phyloP scores from a whole-genome alignment of 1,139 yeast genomes.

The Trichomonascaceae sp. region DNA sequence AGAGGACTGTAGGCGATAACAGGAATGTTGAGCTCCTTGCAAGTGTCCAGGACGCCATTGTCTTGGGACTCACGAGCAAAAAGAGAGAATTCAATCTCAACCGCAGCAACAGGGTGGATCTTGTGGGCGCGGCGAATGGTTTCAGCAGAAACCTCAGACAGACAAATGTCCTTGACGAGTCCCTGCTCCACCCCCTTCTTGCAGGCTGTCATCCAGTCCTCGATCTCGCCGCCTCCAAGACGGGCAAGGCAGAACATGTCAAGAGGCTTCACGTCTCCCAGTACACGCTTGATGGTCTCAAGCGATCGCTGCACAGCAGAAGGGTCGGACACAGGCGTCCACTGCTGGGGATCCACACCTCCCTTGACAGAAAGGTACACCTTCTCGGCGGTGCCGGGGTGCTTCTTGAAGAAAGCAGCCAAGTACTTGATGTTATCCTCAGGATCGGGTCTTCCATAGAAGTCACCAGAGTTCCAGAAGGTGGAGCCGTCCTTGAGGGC shows the following conservation, averaged over 20 bases:
- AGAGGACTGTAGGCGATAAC: slow-evolving; percentile 72
- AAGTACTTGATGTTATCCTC: slow-evolving; percentile 40
- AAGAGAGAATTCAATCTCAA: slow-evolving; percentile 65
- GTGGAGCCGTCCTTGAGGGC: slow-evolving; percentile 40
- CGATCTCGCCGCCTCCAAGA: slow-evolving; percentile 36
- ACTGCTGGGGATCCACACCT: slow-evolving; percentile 27
- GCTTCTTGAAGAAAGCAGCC: slow-evolving; percentile 40
- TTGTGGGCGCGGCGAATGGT: slow-evolving; percentile 44
- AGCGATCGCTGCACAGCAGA: slow-evolving; percentile 38
- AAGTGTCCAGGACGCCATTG: slow-evolving; percentile 48
- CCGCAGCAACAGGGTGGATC: slow-evolving; percentile 45
- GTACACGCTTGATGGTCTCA: slow-evolving; percentile 32
- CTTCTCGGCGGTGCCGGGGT: slow-evolving; percentile 40
- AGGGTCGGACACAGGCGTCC: slow-evolving; percentile 37
- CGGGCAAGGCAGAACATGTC: slow-evolving; percentile 63
- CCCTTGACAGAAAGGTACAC: slow-evolving; percentile 61
- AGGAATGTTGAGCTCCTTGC: slow-evolving; percentile 48
- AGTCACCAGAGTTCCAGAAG: slow-evolving; percentile 64
- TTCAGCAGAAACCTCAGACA: slow-evolving; percentile 55
- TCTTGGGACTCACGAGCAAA: slow-evolving; percentile 43
- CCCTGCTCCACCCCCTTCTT: slow-evolving; percentile 21
- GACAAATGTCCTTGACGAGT: slow-evolving; percentile 44
- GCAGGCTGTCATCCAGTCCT: slow-evolving; percentile 20
- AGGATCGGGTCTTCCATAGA: slow-evolving; percentile 47
- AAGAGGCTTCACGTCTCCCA: slow-evolving; percentile 25